Evolutionary conservation across 306 rosid species (phyloP), one percentile per base, ranked within the genome.

Genomic region (Corylus heterophylla): DNA sequence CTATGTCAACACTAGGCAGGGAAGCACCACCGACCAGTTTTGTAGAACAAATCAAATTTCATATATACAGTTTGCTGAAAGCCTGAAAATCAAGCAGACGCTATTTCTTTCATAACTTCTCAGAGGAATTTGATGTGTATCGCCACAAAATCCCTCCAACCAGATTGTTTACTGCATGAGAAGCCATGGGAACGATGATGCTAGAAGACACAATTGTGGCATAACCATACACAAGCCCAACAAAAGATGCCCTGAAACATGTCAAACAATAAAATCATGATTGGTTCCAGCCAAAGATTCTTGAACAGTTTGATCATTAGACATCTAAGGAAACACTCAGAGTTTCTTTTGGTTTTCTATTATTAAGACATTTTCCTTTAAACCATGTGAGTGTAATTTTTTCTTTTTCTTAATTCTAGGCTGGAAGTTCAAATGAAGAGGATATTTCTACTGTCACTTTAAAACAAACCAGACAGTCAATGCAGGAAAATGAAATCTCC

Each of bases 231-330:
- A 88, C 88, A 72, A 95, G 83, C 58, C 98, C 98, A 78, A 92
- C 98, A 73, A 92, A 90, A 74, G 94, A 91, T 85, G 98, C 97
- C 98, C 98, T 95, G 90, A 78, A 76, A 82, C 72, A 84, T 64
- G 31, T 25, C 82, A 82, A 82, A 69, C 58, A 42, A 31, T 67
- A 8, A 68, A 54, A 63, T 37, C 49, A n/a, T 37, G 71, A 39
- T 17, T 39, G 11, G 22, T 67, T 67, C 50, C 27, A 39, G 27
- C 13, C 48, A 8, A 67, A 39, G 49, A 4, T 50, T 27, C 73
- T 17, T 4, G 56, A 51, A 22, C 42, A 55, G 29, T 27, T 35
- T 50, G 71, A 67, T 18, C 49, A 39, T 1, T 7, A 42, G 25
- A 17, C 25, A 17, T 8, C 71, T 7, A 66, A 39, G 12, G 20